Evolutionary conservation across 805 yeast species (phyloP).

Genomic region (Helenozyma baotianmanensis): DNA sequence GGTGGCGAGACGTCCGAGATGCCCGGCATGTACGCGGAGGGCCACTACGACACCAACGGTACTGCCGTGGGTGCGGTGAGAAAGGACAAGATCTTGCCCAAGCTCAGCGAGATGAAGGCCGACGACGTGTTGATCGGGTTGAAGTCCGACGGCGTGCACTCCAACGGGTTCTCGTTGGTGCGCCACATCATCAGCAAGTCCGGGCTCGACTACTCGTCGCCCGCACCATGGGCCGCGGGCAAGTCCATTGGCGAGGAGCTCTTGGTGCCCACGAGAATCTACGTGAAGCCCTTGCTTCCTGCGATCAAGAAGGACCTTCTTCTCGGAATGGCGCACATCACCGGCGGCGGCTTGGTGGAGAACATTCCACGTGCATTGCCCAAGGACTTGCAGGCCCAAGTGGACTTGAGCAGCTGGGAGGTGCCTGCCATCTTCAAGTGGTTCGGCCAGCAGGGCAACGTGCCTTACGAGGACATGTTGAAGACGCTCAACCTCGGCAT

Average conservation of each 20-base stretch:
- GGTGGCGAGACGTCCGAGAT: constrained; percentile 99
- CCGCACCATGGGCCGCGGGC: constrained; percentile 75
- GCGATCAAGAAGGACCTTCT: constrained; percentile 63
- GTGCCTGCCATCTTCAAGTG: constrained; percentile 89
- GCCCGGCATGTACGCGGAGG: constrained; percentile 97
- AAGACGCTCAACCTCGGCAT: constrained; percentile 95
- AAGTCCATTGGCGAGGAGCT: constrained; percentile 81
- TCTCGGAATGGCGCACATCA: constrained; percentile 91
- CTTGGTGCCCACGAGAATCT: constrained; percentile 86
- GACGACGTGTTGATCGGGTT: constrained; percentile 87
- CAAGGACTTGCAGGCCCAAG: constrained; percentile 65
- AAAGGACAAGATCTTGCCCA: constrained; percentile 71
- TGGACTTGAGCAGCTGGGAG: constrained; percentile 77
- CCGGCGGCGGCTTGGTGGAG: constrained; percentile 98
- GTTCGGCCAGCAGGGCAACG: constrained; percentile 89
- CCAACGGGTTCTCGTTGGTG: constrained; percentile 93
- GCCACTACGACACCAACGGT: constrained; percentile 97
- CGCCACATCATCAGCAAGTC: constrained; percentile 83
- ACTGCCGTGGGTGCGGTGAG: constrained; percentile 97
- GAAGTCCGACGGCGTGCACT: constrained; percentile 89
- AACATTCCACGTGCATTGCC: constrained; percentile 96
- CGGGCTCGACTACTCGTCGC: constrained; percentile 63
- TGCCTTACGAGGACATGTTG: constrained; percentile 76
- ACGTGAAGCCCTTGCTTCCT: constrained; percentile 84
- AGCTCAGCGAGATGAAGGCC: constrained; percentile 54